A percentile compares a stretch with the other conserved stretches of the same genome.
Evolutionary conservation across 1,139 yeast species (phyloP).

Genomic region (Suhomyces choctaworum): DNA sequence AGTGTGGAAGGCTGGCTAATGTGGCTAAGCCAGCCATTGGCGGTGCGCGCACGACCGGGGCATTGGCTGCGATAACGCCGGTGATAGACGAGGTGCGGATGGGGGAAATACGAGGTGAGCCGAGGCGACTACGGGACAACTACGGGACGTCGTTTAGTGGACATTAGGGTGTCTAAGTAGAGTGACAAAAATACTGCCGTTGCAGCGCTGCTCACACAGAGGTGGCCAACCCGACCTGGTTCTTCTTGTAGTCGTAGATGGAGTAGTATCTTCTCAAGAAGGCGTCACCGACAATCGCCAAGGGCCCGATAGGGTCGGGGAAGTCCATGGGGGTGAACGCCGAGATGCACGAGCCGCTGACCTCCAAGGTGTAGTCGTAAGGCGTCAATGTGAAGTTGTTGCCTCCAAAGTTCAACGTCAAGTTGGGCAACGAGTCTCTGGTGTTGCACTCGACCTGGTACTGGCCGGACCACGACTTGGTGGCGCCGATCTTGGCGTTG

Average conservation of each 20-base stretch:
- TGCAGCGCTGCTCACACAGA: too few species aligned
- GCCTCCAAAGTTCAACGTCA: slow-evolving; percentile 86
- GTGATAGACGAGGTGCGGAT: too few species aligned
- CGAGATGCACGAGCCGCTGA: slow-evolving; percentile 91
- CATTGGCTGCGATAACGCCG: too few species aligned
- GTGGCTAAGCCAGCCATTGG: slow-evolving; percentile 6
- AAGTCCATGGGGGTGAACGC: slow-evolving; percentile 96
- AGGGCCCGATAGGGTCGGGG: slow-evolving; percentile 95
- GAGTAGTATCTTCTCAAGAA: slow-evolving; percentile 95
- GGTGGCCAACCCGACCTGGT: slow-evolving; percentile 91
- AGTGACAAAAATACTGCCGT: too few species aligned
- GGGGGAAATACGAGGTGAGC: too few species aligned
- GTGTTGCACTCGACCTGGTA: slow-evolving; percentile 85
- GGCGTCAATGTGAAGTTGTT: slow-evolving; percentile 87
- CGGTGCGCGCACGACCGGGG: slow-evolving; percentile 6
- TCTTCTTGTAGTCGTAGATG: slow-evolving; percentile 81
- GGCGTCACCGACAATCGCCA: slow-evolving; percentile 95
- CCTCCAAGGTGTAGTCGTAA: slow-evolving; percentile 88
- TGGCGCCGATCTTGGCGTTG: slow-evolving; percentile 95
- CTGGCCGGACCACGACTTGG: slow-evolving; percentile 96
- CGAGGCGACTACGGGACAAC: too few species aligned
- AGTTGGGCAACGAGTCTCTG: slow-evolving; percentile 82
- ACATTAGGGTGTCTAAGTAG: too few species aligned
- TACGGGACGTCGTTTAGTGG: too few species aligned
- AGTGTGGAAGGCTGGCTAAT: slow-evolving; percentile 7